Evolutionary conservation across 2,329 filamentous ascomycete genomes (phyloP), one percentile per base, ranked within the genome.

Genomic region (Aspergillus fischeri): DNA sequence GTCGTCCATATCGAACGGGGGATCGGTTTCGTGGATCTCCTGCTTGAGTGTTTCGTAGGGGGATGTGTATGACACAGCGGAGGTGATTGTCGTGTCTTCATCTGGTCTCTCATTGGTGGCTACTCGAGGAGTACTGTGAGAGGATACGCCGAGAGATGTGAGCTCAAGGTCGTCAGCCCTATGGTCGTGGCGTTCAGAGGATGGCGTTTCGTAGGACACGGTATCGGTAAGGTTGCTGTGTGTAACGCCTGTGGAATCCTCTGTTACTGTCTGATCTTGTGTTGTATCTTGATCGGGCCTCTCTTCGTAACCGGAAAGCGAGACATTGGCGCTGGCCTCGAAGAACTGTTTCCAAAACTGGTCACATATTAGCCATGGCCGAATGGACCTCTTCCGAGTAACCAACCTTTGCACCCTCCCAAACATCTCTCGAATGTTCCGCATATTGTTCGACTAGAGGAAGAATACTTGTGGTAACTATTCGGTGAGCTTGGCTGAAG

Each of bases 291-390:
- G 78, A 6, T 74, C 73, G 14, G 85, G 85, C 24, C 86, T 81
- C 70, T 96, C 92, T 71, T 96, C 93, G 74, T 99, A 97, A 28
- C 92, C 92, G 0, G 92, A 96, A 10, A 99, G 83, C 10, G 93
- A 96, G 27, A 99, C 93, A 69, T 99, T 97, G 72, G 94, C 94
- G 50, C 92, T 96, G 38, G 94, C 92, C 77, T 99, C 94, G 76
- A 99, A 99, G 80, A 99, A 99, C 79, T 97, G 92, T 77, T 99
- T 99, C 94, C 94, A 99, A 77, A 99, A 99, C 90, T 95, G 69
- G 11, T 14, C 20, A 2, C 11, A 51, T 10, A n/a, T 42, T 47
- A 25, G 38, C 44, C 47, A 35, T 25, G 52, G 7, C n/a, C 24
- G 27, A 42, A 14, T 49, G 35, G 3, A 24, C 47, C 3, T 8